These are phyloP conservation scores for Vachellia pachyceras DNA, from an alignment of 306 rosid genomes.

Conservation along the genomic window DNA sequence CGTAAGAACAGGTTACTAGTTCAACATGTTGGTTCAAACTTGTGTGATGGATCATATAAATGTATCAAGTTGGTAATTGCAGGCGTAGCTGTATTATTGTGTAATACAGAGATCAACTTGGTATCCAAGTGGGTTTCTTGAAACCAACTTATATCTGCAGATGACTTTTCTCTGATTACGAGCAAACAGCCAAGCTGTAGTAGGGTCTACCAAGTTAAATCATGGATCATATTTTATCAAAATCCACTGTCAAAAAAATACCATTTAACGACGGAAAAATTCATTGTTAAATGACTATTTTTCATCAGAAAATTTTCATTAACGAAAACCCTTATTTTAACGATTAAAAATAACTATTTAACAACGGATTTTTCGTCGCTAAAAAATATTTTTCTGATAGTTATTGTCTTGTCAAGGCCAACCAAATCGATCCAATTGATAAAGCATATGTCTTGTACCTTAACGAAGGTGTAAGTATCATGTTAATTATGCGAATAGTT, in stretches of 20 bases:
- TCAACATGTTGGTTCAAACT: constrained; percentile 24
- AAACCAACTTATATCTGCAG: not conserved
- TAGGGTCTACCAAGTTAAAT: not conserved
- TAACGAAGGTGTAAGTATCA: not conserved
- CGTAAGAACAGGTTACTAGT: constrained; percentile 35
- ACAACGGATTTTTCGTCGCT: too few relatives aligned
- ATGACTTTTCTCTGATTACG: not conserved
- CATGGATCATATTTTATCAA: not conserved
- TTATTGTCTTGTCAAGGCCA: not conserved
- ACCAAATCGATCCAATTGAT: not conserved
- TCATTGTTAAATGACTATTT: too few relatives aligned
- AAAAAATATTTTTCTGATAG: too few relatives aligned
- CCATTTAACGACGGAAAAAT: too few relatives aligned
- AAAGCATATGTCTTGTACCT: not conserved
- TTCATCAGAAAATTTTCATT: too few relatives aligned
- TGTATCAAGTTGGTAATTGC: constrained; percentile 23
- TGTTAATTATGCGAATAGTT: too few relatives aligned
- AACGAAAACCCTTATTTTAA: too few relatives aligned
- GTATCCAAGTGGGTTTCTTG: not conserved
- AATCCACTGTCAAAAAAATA: too few relatives aligned
- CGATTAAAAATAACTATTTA: too few relatives aligned
- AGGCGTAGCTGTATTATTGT: constrained; percentile 7
- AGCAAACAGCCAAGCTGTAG: not conserved
- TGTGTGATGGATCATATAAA: constrained; percentile 2
- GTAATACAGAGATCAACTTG: too few relatives aligned